Base-by-base conservation (phyloP, 768 basidiomycete genomes). In the Collybia sp. region DNA sequence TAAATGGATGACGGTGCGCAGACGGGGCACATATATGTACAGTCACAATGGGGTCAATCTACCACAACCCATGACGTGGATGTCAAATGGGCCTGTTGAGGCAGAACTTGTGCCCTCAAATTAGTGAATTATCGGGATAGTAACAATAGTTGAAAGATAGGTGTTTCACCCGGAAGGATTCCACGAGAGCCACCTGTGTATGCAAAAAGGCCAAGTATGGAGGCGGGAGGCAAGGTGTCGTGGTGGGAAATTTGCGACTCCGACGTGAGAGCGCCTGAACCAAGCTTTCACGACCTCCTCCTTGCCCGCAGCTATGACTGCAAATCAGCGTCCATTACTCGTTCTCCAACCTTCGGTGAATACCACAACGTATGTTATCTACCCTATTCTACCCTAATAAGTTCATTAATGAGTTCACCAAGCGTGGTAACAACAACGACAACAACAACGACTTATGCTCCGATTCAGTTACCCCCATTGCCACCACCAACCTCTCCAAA, bases 341-440 rank as follows among this genome's bases (percentile, higher is more conserved):
- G 73, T 80, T 53, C 77, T 92, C 33, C 82, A 84, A 55, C 89
- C 89, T 33, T 88, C 89, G 16, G 83, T 90, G 45, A 89, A 84
- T 57, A 91, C 88, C 3, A 92, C 88, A 31, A 89, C 80, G 89
- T 91, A 69, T 40, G 82, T 73, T 40, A 40, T 25, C 43, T 49
- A 3, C 25, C 19, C 10, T 18, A 42, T 20, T 8, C n/a, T 19
- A 16, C 43, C 42, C 42, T 2, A 36, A 41, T 45, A 37, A 33
- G 45, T 46, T 49, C 61, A 47, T 57, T 60, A 45, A 60, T 51
- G 56, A 53, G 49, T 46, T 53, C 32, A n/a, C 35, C 4, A 59
- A 93, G 90, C 44, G 88, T 93, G 56, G 85, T 89, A 55, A 93
- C 90, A 41, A 92, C 87, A n/a, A 93, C 91, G 1, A 90, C 88